These are phyloP conservation scores for Ogataea methanolica DNA, from an alignment of 805 yeast genomes.

Conservation along the genomic window DNA sequence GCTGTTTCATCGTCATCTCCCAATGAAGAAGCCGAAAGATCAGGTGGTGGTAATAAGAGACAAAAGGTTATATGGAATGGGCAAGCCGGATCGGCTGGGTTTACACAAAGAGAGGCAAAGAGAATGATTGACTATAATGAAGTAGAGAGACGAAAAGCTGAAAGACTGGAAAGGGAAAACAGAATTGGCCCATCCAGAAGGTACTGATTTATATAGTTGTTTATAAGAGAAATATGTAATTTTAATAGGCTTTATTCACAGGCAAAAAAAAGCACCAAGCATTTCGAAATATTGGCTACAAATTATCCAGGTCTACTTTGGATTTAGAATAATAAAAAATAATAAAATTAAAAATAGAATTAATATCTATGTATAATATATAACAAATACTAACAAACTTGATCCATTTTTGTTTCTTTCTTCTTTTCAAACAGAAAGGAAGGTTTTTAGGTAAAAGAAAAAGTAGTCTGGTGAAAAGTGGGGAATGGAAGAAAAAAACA, in stretches of 20 bases:
- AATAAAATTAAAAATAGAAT: conserved; percentile 12
- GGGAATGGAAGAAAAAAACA: not conserved
- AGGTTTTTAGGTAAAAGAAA: not conserved
- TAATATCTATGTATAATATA: conserved; percentile 4
- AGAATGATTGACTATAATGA: conserved; percentile 19
- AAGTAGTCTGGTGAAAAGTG: not conserved
- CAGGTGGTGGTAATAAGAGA: conserved; percentile 16
- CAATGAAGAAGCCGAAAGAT: not conserved
- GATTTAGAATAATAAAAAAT: conserved; percentile 1
- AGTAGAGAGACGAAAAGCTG: conserved; percentile 19
- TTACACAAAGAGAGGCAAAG: conserved; percentile 16
- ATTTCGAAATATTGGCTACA: not conserved
- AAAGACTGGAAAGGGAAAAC: conserved; percentile 11
- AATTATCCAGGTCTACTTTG: not conserved
- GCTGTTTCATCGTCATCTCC: not conserved
- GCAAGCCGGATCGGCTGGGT: conserved; percentile 21
- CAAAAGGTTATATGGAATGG: conserved; percentile 33
- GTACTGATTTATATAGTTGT: not conserved
- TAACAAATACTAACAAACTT: conserved; percentile 1
- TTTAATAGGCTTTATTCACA: too few relatives aligned
- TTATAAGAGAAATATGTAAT: not conserved
- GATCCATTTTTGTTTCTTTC: conserved; percentile 2
- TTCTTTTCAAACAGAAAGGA: not conserved
- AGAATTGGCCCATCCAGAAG: conserved; percentile 16
- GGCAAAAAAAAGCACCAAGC: too few relatives aligned